Conservation (phyloP, 805 yeast genomes). For the Candida glaebosa region DNA sequence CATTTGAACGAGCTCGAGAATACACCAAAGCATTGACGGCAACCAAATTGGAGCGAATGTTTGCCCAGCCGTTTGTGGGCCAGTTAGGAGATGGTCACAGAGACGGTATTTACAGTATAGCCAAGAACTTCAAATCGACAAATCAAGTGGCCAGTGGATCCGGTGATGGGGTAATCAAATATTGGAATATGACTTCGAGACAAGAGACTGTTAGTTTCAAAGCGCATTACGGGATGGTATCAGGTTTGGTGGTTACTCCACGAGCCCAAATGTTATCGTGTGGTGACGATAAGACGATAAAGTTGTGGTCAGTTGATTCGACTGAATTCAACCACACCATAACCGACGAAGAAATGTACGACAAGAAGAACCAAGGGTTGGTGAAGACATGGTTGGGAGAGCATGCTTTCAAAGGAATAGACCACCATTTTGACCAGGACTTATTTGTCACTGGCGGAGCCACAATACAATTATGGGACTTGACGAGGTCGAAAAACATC, state of each 20-base stretch:
- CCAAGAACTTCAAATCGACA: conserved; percentile 67
- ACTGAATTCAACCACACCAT: conserved; percentile 45
- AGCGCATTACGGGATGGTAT: conserved; percentile 88
- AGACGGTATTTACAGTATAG: conserved; percentile 88
- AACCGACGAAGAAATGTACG: conserved; percentile 30
- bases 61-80: conserved; percentile 96
- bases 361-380: conserved; percentile 46
- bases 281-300: conserved; percentile 86
- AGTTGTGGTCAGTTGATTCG: conserved; percentile 77
- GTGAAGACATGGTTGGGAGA: conserved; percentile 79
- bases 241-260: conserved; percentile 77
- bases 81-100: conserved; percentile 93
- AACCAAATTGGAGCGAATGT: conserved; percentile 91
- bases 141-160: conserved; percentile 85
- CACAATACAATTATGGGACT: conserved; percentile 88
- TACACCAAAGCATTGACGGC: conserved; percentile 93
- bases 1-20: conserved; percentile 95
- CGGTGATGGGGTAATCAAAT: conserved; percentile 92
- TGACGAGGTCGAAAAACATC: conserved; percentile 70
- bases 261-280: conserved; percentile 64
- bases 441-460: conserved; percentile 92
- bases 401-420: conserved; percentile 79
- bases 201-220: conserved; percentile 72
- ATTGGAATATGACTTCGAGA: conserved; percentile 85
- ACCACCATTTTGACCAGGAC: conserved; percentile 74